These are phyloP conservation scores for Petunia hybrid DNA, from an alignment of 305 asterid species.

Conservation along the genomic window DNA sequence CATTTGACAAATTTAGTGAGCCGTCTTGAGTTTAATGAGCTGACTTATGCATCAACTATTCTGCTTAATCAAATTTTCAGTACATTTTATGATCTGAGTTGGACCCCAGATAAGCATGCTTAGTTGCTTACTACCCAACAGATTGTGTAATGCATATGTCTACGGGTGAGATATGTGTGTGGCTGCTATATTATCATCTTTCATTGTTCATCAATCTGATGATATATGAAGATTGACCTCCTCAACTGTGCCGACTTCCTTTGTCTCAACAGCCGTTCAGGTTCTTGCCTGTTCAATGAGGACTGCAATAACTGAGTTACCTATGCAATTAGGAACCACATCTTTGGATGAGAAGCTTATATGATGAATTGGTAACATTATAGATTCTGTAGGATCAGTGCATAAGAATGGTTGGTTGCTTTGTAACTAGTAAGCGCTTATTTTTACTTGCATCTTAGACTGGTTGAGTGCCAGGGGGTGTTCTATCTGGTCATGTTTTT, in stretches of 20 bases:
- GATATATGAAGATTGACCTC: conserved; percentile 8
- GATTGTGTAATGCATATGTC: neutral
- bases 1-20: neutral
- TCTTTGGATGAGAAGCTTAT: conserved; percentile 1
- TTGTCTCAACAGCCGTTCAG: neutral
- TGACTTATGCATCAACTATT: neutral
- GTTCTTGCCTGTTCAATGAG: neutral
- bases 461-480: neutral
- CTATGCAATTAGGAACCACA: conserved; percentile 15
- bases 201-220: neutral
- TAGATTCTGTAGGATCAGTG: neutral
- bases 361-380: conserved; percentile 17
- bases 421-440: neutral
- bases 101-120: neutral
- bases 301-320: neutral
- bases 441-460: neutral
- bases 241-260: neutral
- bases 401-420: neutral
- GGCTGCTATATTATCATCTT: neutral
- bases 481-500: neutral
- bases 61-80: neutral
- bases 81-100: too few species aligned
- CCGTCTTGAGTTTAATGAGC: neutral
- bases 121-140: neutral
- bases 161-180: neutral